These are phyloP conservation scores for Aureobasidium vineae DNA, from an alignment of 2,329 filamentous ascomycete genomes.

Conservation along the genomic window DNA sequence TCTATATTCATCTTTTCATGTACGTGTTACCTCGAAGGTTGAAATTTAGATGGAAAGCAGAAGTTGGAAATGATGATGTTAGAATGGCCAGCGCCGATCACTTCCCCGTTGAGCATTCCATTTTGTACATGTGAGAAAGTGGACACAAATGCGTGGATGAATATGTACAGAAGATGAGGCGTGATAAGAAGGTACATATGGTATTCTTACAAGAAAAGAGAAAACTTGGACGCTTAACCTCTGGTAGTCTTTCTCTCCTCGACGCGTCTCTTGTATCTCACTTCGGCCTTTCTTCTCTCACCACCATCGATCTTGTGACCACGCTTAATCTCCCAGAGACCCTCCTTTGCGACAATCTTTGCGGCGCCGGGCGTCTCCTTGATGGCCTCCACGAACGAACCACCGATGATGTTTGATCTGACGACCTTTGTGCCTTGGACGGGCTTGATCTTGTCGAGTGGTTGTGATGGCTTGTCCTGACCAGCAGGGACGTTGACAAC, in stretches of 20 bases:
- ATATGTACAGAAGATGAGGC: background rate
- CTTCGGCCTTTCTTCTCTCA: slow-evolving; percentile 82
- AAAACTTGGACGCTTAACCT: slow-evolving; percentile 29
- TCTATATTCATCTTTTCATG: background rate
- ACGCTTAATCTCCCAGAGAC: slow-evolving; percentile 86
- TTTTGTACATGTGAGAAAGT: background rate
- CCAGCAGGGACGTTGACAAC: slow-evolving; percentile 59
- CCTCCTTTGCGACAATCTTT: slow-evolving; percentile 70
- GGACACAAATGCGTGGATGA: background rate
- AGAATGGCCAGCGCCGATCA: slow-evolving; percentile 6
- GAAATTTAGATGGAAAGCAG: background rate
- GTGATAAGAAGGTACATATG: slow-evolving; percentile 13
- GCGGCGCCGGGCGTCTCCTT: slow-evolving; percentile 63
- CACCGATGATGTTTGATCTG: slow-evolving; percentile 67
- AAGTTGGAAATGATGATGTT: slow-evolving; percentile 5
- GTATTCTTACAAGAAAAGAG: background rate
- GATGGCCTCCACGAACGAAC: slow-evolving; percentile 69
- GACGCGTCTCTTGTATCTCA: slow-evolving; percentile 80
- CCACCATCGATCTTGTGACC: slow-evolving; percentile 95
- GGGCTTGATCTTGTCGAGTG: slow-evolving; percentile 48
- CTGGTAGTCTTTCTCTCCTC: slow-evolving; percentile 72
- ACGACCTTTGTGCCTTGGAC: slow-evolving; percentile 66
- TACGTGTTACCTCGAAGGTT: too few species aligned
- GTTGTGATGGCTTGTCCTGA: slow-evolving; percentile 51
- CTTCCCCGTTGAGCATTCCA: background rate